These are phyloP conservation scores for Colletotrichum brevisporum DNA, from an alignment of 2,329 filamentous ascomycete genomes.

Conservation along the genomic window DNA sequence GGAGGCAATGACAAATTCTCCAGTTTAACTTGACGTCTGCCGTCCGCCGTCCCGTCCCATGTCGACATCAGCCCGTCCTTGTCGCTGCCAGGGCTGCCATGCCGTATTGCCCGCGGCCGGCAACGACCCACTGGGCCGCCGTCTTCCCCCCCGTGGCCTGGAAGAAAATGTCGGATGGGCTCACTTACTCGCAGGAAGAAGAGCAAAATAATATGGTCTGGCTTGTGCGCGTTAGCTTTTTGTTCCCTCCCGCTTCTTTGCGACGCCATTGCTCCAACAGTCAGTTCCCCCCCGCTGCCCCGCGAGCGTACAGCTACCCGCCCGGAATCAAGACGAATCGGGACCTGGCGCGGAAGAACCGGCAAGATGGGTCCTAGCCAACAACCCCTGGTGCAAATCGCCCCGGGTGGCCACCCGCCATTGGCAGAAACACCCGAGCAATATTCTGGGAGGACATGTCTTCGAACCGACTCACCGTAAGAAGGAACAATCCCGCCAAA, in stretches of 20 bases:
- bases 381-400: constrained; percentile 29
- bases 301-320: neutral
- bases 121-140: constrained; percentile 4
- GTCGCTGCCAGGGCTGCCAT: neutral
- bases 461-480: constrained; percentile 5
- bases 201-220: constrained; percentile 19
- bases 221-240: constrained; percentile 23
- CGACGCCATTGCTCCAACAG: constrained; percentile 5
- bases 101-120: neutral
- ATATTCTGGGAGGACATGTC: neutral
- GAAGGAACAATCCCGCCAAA: neutral
- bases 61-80: constrained; percentile 10
- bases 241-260: neutral
- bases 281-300: neutral
- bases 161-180: neutral
- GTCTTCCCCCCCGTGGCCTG: neutral
- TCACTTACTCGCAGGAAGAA: constrained; percentile 39
- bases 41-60: neutral
- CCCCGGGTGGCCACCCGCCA: constrained; percentile 9
- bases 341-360: constrained; percentile 17
- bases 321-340: constrained; percentile 18
- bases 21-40: constrained; percentile 5
- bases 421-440: neutral
- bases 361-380: constrained; percentile 34
- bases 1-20: constrained; percentile 14